Evolutionary conservation across 257 asterid species (phyloP).

Genomic region (Oldenlandia corymbosa): DNA sequence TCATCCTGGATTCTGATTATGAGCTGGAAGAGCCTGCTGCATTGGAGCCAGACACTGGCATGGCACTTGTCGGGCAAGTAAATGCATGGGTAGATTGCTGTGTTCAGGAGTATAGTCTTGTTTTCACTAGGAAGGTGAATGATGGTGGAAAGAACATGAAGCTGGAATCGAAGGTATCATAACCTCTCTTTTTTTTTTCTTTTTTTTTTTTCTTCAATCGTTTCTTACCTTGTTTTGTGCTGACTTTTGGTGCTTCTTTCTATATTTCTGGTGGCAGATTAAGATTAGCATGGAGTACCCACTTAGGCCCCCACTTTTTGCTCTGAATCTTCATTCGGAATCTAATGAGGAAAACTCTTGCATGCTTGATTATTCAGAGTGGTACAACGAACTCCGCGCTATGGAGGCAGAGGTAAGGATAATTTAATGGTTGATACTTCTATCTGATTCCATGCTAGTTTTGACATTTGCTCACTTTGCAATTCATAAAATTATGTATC

Average conservation of each 20-base stretch:
- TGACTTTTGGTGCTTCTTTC: conserved; percentile 4
- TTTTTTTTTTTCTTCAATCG: not conserved
- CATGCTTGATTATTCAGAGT: conserved; percentile 42
- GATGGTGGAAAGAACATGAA: conserved; percentile 41
- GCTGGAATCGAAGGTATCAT: conserved; percentile 75
- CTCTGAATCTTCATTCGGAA: conserved; percentile 39
- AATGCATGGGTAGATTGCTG: conserved; percentile 59
- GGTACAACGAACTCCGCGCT: conserved; percentile 89
- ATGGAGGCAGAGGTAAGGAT: conserved; percentile 86
- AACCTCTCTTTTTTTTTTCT: conserved; percentile 14
- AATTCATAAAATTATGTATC: not conserved
- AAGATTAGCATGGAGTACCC: conserved; percentile 82
- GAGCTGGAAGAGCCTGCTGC: conserved; percentile 64
- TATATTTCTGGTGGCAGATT: conserved; percentile 39
- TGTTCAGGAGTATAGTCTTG: conserved; percentile 56
- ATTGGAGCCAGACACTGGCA: conserved; percentile 46
- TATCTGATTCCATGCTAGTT: not conserved
- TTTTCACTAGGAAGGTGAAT: conserved; percentile 47
- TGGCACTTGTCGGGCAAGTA: conserved; percentile 18
- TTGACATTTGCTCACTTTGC: not conserved
- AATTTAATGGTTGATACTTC: not conserved
- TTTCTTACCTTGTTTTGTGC: conserved; percentile 10
- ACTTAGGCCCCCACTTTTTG: conserved; percentile 75
- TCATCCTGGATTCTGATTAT: conserved; percentile 72
- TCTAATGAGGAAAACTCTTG: conserved; percentile 38